Percentiles rank a stretch among this genome's conserved stretches.
Evolutionary conservation across 2,329 filamentous ascomycete species (phyloP).

Genomic region (Cladophialophora immunda): DNA sequence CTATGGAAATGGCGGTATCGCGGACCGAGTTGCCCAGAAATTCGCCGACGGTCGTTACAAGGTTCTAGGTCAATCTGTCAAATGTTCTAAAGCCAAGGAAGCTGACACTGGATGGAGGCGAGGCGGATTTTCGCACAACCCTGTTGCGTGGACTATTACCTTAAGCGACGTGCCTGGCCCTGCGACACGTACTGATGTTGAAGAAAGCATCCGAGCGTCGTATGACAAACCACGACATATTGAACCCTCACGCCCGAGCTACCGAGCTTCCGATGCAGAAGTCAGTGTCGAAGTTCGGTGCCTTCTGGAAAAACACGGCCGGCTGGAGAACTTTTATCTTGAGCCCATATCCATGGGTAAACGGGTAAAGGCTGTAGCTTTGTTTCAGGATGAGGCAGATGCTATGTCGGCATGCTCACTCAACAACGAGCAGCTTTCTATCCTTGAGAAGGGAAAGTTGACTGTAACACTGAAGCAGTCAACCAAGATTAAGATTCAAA

Average conservation of each 20-base stretch:
- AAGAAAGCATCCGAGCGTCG: conserved; percentile 22
- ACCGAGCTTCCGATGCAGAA: conserved; percentile 30
- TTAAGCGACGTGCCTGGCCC: conserved; percentile 38
- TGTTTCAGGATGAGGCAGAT: conserved; percentile 50
- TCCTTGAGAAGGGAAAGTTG: conserved; percentile 46
- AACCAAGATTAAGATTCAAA: conserved; percentile 51
- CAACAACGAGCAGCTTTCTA: conserved; percentile 45
- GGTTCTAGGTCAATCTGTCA: conserved; percentile 33
- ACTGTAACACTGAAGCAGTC: conserved; percentile 50
- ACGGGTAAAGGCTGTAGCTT: conserved; percentile 51
- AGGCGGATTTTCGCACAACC: conserved; percentile 19
- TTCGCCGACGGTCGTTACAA: conserved; percentile 40
- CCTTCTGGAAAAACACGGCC: conserved; percentile 44
- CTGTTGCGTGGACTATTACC: conserved; percentile 39
- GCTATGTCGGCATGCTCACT: conserved; percentile 49
- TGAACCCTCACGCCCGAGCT: conserved; percentile 33
- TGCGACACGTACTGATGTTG: conserved; percentile 36
- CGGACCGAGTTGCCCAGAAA: conserved; percentile 37
- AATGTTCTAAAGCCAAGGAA: conserved; percentile 16
- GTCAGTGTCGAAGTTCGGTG: conserved; percentile 36
- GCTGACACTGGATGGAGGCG: conserved; percentile 16
- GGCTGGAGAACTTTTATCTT: conserved; percentile 49
- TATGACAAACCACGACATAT: conserved; percentile 36
- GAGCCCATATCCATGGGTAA: conserved; percentile 42
- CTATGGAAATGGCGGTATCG: conserved; percentile 40